Evolutionary conservation across 2,329 filamentous ascomycete species (phyloP).

Genomic region (Paramyrothecium sp.): DNA sequence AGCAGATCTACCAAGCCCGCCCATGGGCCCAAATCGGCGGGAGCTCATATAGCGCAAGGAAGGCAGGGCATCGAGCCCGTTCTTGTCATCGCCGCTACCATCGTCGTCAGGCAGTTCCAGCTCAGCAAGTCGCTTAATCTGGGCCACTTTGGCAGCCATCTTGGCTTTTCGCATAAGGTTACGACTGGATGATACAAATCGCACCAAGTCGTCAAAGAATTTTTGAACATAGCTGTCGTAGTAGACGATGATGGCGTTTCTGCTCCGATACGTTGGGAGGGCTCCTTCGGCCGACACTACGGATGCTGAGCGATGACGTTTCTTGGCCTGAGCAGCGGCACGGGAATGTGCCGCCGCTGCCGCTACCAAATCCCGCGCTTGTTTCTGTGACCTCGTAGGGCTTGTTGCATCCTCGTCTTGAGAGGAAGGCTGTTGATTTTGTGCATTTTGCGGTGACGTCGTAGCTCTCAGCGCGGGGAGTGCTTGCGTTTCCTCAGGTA

Average conservation of each 20-base stretch:
- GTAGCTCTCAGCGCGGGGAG: neutral
- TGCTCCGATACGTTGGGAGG: constrained; percentile 61
- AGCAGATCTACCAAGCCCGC: constrained; percentile 20
- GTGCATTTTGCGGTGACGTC: constrained; percentile 6
- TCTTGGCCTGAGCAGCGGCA: constrained; percentile 47
- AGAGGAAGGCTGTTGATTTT: constrained; percentile 3
- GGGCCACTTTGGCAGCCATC: constrained; percentile 73
- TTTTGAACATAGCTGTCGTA: constrained; percentile 87
- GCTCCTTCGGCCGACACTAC: constrained; percentile 48
- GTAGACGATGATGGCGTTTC: constrained; percentile 81
- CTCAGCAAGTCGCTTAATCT: constrained; percentile 60
- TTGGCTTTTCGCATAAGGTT: constrained; percentile 87
- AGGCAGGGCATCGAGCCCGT: constrained; percentile 28
- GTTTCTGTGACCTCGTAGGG: constrained; percentile 24
- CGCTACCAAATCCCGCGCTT: constrained; percentile 33
- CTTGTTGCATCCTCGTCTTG: constrained; percentile 1
- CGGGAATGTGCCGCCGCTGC: constrained; percentile 44
- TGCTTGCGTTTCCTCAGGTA: neutral
- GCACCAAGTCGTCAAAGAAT: constrained; percentile 78
- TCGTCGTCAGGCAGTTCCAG: constrained; percentile 55
- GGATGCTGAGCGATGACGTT: constrained; percentile 50
- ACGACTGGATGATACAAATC: constrained; percentile 74
- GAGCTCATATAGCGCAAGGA: constrained; percentile 39
- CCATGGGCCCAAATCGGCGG: constrained; percentile 28
- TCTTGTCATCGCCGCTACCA: constrained; percentile 35